A percentile compares a stretch with the other conserved stretches of the same genome.
phyloP scores from a whole-genome alignment of 768 basidiomycete species.

The Tubosaeta sp. region DNA sequence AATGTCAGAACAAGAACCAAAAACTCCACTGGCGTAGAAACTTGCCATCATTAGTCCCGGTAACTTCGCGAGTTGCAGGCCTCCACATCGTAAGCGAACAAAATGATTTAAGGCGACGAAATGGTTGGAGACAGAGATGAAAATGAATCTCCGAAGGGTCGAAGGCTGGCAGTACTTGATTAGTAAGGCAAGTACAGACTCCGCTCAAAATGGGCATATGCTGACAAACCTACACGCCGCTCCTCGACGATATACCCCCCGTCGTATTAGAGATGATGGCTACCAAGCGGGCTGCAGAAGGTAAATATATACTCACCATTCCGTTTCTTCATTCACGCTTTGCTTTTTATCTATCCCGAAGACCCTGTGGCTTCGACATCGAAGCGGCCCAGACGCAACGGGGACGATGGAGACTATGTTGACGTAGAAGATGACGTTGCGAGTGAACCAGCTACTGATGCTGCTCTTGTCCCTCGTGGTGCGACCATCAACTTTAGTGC shows the following conservation, averaged over 20 bases:
- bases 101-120: slow-evolving; percentile 17
- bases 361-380: slow-evolving; percentile 23
- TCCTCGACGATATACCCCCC: neutral
- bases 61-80: slow-evolving; percentile 83
- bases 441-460: slow-evolving; percentile 30
- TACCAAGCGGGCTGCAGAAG: slow-evolving; percentile 39
- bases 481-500: slow-evolving; percentile 89
- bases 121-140: slow-evolving; percentile 16
- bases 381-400: slow-evolving; percentile 42
- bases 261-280: slow-evolving; percentile 26
- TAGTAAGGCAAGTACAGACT: slow-evolving; percentile 22
- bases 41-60: slow-evolving; percentile 89
- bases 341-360: slow-evolving; percentile 3
- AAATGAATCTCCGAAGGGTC: slow-evolving; percentile 35
- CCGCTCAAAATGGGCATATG: slow-evolving; percentile 30
- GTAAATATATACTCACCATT: slow-evolving; percentile 16
- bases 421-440: slow-evolving; percentile 54
- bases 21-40: slow-evolving; percentile 8
- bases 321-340: neutral
- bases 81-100: slow-evolving; percentile 69
- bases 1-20: slow-evolving; percentile 12
- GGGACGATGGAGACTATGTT: slow-evolving; percentile 53
- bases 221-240: slow-evolving; percentile 23
- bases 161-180: slow-evolving; percentile 4
- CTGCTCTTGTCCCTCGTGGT: slow-evolving; percentile 54